Base-by-base conservation (phyloP, 208 protist species). In the Acanthamoeba triangularis region DNA sequence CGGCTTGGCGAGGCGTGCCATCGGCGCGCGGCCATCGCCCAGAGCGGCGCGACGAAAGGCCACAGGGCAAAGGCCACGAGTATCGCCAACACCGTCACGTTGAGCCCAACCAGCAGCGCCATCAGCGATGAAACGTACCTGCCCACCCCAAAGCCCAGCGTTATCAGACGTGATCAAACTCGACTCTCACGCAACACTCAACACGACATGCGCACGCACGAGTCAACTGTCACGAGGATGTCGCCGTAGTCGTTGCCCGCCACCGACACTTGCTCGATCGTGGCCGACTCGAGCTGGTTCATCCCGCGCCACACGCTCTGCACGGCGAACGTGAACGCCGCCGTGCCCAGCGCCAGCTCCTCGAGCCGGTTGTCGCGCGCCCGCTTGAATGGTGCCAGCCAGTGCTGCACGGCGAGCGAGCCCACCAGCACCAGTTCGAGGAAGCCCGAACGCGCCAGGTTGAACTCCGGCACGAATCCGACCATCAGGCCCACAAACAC, bases 331-430 rank as follows among this genome's bases (percentile, higher is more conserved):
- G 69, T 80, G 69, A 44, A 37, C 69, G 69, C 69, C 30, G 69
- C 69, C 35, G 69, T 80, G 69, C 69, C 69, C 30, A 80, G 69
- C 30, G 69, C 69, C 30, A 80, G 37, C 69, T 80, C 69, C 37
- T 80, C 69, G 4, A 80, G 69, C 69, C 69, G 13, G 33, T 80
- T 80, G 69, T 80, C 69, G 69, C 8, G 69, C 30, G 30, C 69
- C 16, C 30, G 69, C 35, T n/a, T 20, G 69, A n/a, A 80, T 8
- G 69, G 69, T 0, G 69, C 69, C 30, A 80, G 18, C 69, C 69
- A 80, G 69, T 44, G 69, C 69, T 80, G 69, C 37, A 80, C 7
- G 69, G 69, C 69, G 8, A 80, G 69, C 37, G 69, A 33, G 10
- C 30, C 35, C 30, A 80, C 30, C 16, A 80, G 69, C 69, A 80